Base-by-base conservation (phyloP, 1,284 basidiomycete genomes). In the Marasmius fiardii region DNA sequence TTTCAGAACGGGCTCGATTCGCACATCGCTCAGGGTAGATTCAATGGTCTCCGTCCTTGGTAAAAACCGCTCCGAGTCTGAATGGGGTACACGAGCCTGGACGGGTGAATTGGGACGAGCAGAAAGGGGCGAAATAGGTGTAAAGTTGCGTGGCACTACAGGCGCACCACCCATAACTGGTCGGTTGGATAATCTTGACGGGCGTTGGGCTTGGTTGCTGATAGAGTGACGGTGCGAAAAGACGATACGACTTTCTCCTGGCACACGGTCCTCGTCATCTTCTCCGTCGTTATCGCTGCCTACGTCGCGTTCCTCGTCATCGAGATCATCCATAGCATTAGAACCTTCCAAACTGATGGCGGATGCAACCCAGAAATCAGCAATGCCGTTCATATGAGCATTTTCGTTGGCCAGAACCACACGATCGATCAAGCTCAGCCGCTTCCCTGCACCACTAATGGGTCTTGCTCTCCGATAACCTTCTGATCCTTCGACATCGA, bases 341-440 rank as follows among this genome's bases (percentile, higher is more conserved):
- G 88, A 88, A 1, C 80, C 88, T 90, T 89, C 52, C 89, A 58
- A 92, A 92, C 74, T 49, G 47, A 94, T 92, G 3, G 94, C 94
- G 20, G 93, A 88, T 8, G 93, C 92, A 54, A 96, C 90, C 93
- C 94, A 96, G 11, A 96, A 75, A 71, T 95, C 93, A 1, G 92
- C 89, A 61, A 96, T 89, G 59, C 87, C 90, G 18, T 26, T 26
- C 49, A 88, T 92, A 6, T 94, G 90, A 1, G 90, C 86, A 65
- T 92, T 89, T 68, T 94, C 92, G 69, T 95, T 95, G 4, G 93
- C 92, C 73, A 96, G 85, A 20, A 96, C 74, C 14, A 96, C 70
- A 59, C 92, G 82, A 67, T 97, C 92, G 0, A 95, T 90, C 63
- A 98, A 92, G 64, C 89, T 92, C 52, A 88, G 74, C 61, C 86